These are phyloP conservation scores for Rubroboletus pulcherrimus DNA, from an alignment of 768 basidiomycete genomes.

Conservation along the genomic window DNA sequence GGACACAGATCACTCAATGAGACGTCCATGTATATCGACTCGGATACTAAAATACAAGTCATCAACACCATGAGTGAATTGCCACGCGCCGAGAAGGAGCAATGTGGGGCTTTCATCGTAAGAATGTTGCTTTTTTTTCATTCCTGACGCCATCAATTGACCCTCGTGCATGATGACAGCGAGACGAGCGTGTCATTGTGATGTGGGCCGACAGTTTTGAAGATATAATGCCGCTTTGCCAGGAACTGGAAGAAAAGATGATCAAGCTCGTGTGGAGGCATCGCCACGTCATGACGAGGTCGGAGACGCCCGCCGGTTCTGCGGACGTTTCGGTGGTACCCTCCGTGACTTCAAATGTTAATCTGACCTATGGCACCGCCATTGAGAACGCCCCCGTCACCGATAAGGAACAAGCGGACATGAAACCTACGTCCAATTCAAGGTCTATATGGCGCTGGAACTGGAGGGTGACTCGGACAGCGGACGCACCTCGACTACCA, in stretches of 20 bases:
- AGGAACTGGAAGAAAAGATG: slow-evolving; percentile 72
- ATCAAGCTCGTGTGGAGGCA: slow-evolving; percentile 76
- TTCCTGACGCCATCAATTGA: not conserved
- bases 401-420: slow-evolving; percentile 9
- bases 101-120: slow-evolving; percentile 85
- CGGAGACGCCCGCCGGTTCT: slow-evolving; percentile 19
- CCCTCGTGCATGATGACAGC: slow-evolving; percentile 36
- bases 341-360: slow-evolving; percentile 50
- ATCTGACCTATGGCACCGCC: slow-evolving; percentile 44
- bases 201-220: slow-evolving; percentile 85
- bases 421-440: not conserved
- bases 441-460: slow-evolving; percentile 34
- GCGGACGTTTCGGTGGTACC: slow-evolving; percentile 38
- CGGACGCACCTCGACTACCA: slow-evolving; percentile 5
- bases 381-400: slow-evolving; percentile 22
- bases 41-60: slow-evolving; percentile 83
- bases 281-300: slow-evolving; percentile 28
- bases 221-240: slow-evolving; percentile 64
- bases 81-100: slow-evolving; percentile 82
- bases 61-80: slow-evolving; percentile 66
- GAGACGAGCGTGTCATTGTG: slow-evolving; percentile 76
- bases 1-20: slow-evolving; percentile 47
- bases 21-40: slow-evolving; percentile 62
- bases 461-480: slow-evolving; percentile 40
- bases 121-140: slow-evolving; percentile 24